Evolutionary conservation across 2,329 filamentous ascomycete genomes (phyloP), one percentile per base, ranked within the genome.

Genomic region (Dothistroma septosporum): DNA sequence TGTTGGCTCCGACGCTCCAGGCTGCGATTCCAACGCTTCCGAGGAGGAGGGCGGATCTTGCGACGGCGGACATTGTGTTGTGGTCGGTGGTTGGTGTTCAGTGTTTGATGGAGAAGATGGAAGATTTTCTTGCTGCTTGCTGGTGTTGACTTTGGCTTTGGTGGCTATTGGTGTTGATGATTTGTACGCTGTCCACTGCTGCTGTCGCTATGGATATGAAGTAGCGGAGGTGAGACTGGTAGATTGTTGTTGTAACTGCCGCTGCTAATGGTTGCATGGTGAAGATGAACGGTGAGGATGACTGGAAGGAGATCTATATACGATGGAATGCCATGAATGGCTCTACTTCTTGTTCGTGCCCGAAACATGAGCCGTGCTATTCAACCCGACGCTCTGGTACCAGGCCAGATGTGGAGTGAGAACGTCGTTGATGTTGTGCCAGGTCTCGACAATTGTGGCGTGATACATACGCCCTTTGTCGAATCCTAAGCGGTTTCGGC

Each of bases 141-240:
- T 19, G 50, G 48, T 28, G 24, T 14, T 31, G 48, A n/a, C 4
- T 31, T 19, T 22, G 19, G 48, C 16, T 28, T 16, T 50, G 21
- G 19, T 50, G 11, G 28, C n/a, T 53, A 12, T 16, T 49, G 46
- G n/a, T 24, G 50, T 53, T 35, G 24, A 31, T 35, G 50, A 35
- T n/a, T 9, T 53, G 28, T 4, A 35, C 16, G n/a, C 50, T 53
- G 24, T 12, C 28, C n/a, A 53, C 50, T 35, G 31, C 50, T 53
- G 50, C 50, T 35, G 50, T 53, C 16, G 50, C 50, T 12, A 53
- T 12, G n/a, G 50, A 24, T 4, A 53, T 11, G 50, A 33, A 53
- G 50, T 53, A 53, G 2, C 35, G 24, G n/a, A 53, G 31, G 50
- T 53, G 50, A n/a, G 50, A 53, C 35, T 53, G 50, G 50, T 53